Base-by-base conservation (phyloP, 163 green algal genomes). In the Trebouxia gelatinosa region DNA sequence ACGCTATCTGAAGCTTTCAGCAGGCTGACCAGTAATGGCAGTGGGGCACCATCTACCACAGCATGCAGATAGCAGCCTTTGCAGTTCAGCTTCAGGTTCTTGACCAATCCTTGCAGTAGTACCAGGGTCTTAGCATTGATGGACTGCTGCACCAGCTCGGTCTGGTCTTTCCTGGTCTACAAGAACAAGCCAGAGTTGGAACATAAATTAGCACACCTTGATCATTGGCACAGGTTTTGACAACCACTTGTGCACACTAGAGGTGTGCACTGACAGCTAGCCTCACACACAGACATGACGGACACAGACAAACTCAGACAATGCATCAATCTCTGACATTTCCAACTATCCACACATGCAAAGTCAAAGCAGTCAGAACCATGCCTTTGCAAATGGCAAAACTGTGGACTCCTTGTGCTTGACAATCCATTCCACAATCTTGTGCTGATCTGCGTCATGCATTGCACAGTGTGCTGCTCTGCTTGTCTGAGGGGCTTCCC, bases 1-100 rank as follows among this genome's bases (percentile, higher is more conserved):
- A 72, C 35, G 37, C 64, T 51, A 5, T 37, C 64, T 40, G 64
- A 35, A 72, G 37, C 21, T 17, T 51, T 72, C 64, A 72, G 50
- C 3, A 72, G 64, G 35, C 3, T 54, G 21, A 51, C 64, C 19
- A 72, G 37, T 23, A 72, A 37, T 17, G 50, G 35, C 0, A 54
- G 23, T 26, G 64, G 62, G 21, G 62, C 62, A 7, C 50, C 35
- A 21, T 5, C 62, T 35, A 71, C 62, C 4, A 71, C 50, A 19
- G 35, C 34, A 71, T 71, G 62, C 62, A 71, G 62, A 21, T 26
- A 32, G 62, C 62, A 71, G 23, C 35, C 35, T 50, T 34, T 39
- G 21, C 62, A 71, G 62, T 35, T 71, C 19, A 71, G 62, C 62
- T 71, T 48, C 35, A 71, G 17, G 0, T 71, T 6, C 21, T n/a